Evolutionary conservation across 306 rosid genomes (phyloP).

Genomic region (Sophora flavescens): DNA sequence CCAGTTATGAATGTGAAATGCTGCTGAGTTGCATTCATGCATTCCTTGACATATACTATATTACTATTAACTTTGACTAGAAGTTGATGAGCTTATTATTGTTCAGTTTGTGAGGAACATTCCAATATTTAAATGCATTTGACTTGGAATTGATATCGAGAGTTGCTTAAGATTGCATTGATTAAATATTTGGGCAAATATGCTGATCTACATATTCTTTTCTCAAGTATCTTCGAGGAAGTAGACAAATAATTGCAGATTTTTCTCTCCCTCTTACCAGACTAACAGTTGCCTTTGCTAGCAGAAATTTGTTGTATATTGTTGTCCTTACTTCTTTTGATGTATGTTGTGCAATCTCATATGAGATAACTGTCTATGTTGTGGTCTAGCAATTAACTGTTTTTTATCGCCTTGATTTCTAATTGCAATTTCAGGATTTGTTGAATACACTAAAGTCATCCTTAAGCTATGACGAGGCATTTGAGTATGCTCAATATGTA

Average conservation of each 20-base stretch:
- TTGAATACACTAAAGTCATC: conserved; percentile 69
- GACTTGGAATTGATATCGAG: conserved; percentile 18
- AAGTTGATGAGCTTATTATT: conserved; percentile 23
- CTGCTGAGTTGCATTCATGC: conserved; percentile 24
- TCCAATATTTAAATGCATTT: conserved; percentile 36
- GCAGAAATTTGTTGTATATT: conserved; percentile 18
- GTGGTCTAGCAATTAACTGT: neutral
- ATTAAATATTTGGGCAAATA: conserved; percentile 1
- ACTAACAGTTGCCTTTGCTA: conserved; percentile 2
- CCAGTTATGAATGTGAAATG: neutral
- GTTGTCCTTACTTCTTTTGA: conserved; percentile 23
- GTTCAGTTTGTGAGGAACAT: conserved; percentile 25
- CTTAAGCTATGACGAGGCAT: conserved; percentile 72
- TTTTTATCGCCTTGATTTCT: conserved; percentile 31
- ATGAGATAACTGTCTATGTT: neutral
- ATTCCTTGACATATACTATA: conserved; percentile 10
- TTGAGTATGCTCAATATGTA: conserved; percentile 82
- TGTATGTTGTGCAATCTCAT: conserved; percentile 6
- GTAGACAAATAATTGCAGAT: neutral
- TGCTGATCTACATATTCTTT: conserved; percentile 29
- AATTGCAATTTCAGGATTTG: conserved; percentile 65
- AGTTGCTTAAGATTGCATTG: conserved; percentile 1
- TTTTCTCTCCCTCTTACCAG: conserved; percentile 29
- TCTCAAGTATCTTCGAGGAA: neutral
- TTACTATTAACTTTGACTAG: neutral